Evolutionary conservation across 768 basidiomycete genomes (phyloP).

Genomic region (Gautieria morchelliformis): DNA sequence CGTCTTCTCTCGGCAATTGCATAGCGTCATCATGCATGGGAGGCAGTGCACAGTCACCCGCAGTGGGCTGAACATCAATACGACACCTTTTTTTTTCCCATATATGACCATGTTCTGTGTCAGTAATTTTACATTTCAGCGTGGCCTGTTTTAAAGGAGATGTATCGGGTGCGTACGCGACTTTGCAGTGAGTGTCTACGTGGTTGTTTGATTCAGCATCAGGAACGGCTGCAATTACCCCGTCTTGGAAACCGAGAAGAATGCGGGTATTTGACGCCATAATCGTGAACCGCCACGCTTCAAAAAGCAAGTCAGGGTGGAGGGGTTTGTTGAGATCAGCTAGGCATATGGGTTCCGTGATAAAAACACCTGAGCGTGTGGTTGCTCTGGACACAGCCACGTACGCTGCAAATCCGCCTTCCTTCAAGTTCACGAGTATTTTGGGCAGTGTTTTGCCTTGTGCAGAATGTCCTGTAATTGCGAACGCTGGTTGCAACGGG

Average conservation of each 20-base stretch:
- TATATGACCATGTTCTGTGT: too few relatives aligned
- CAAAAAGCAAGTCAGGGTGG: not conserved
- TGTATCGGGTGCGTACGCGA: too few relatives aligned
- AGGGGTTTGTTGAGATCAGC: not conserved
- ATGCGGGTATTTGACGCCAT: not conserved
- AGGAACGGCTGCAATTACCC: not conserved
- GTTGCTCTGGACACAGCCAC: not conserved
- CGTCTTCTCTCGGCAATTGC: too few relatives aligned
- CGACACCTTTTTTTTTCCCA: too few relatives aligned
- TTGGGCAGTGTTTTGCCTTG: not conserved
- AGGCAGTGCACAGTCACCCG: too few relatives aligned
- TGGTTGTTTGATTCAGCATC: not conserved
- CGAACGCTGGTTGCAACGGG: not conserved
- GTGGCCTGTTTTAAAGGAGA: too few relatives aligned
- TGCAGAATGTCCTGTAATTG: not conserved
- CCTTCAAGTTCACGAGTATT: not conserved
- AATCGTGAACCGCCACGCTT: not conserved
- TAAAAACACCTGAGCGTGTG: not conserved
- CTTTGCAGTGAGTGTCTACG: too few relatives aligned
- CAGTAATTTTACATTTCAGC: too few relatives aligned
- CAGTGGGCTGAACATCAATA: too few relatives aligned
- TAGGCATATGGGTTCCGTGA: not conserved
- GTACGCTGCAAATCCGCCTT: not conserved
- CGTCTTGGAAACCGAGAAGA: not conserved
- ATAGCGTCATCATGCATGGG: too few relatives aligned